Conservation (phyloP, 2,329 filamentous ascomycete genomes). For the Fusarium sp. region DNA sequence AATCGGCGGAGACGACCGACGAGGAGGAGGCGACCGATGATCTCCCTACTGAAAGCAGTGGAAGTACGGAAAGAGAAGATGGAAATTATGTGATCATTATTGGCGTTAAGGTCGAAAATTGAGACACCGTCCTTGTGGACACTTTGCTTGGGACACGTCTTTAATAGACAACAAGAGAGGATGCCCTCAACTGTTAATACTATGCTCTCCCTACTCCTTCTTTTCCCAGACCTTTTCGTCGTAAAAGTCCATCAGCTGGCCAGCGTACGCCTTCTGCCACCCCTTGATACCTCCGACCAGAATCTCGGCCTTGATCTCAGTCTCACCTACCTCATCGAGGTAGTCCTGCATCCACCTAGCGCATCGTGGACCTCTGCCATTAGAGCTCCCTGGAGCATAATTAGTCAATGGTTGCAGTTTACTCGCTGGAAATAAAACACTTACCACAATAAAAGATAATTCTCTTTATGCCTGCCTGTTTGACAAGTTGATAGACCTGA, state of each 20-base stretch:
- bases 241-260: constrained; percentile 63
- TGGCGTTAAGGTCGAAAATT: constrained; percentile 54
- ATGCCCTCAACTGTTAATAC: constrained; percentile 35
- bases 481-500: constrained; percentile 61
- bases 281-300: constrained; percentile 66
- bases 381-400: constrained; percentile 59
- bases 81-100: constrained; percentile 44
- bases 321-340: constrained; percentile 59
- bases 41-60: constrained; percentile 1
- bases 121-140: constrained; percentile 36
- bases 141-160: constrained; percentile 42
- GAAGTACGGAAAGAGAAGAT: constrained; percentile 22
- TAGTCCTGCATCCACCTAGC: constrained; percentile 70
- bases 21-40: constrained; percentile 52
- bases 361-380: constrained; percentile 62
- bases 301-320: constrained; percentile 59
- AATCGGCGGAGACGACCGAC: constrained; percentile 71
- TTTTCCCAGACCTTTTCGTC: constrained; percentile 56
- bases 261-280: constrained; percentile 64
- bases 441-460: constrained; percentile 69
- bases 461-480: constrained; percentile 60
- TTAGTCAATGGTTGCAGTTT: background rate
- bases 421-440: background rate
- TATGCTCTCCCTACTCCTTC: constrained; percentile 38
- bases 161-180: constrained; percentile 49